phyloP scores from a whole-genome alignment of 2,329 filamentous ascomycete genomes.

The Ophiobolus disseminans region DNA sequence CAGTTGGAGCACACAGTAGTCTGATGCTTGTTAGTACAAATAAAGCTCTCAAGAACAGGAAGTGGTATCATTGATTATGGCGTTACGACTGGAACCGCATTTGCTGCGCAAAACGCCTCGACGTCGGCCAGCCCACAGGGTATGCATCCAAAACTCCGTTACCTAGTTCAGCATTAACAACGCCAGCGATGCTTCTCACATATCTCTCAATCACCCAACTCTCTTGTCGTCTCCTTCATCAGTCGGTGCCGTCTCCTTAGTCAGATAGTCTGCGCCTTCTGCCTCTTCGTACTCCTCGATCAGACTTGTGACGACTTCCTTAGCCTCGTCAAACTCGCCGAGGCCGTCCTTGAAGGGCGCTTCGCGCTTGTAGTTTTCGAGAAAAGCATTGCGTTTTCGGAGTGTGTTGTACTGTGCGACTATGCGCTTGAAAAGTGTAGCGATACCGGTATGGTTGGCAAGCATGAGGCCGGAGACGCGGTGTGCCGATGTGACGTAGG shows the following conservation, averaged over 20 bases:
- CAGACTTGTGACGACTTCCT: conserved; percentile 87
- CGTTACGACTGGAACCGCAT: conserved; percentile 11
- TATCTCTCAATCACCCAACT: conserved; percentile 19
- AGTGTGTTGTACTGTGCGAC: conserved; percentile 91
- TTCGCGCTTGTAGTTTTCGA: conserved; percentile 96
- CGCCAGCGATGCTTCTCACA: conserved; percentile 5
- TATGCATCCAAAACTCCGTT: conserved; percentile 17
- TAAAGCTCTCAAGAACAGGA: conserved; percentile 10
- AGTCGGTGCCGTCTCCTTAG: conserved; percentile 64
- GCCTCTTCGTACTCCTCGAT: conserved; percentile 96
- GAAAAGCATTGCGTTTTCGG: conserved; percentile 94
- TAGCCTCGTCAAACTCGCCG: conserved; percentile 92
- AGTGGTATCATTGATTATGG: conserved; percentile 23
- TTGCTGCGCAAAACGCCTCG: conserved; percentile 15
- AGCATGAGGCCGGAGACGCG: conserved; percentile 96
- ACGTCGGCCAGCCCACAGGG: conserved; percentile 1
- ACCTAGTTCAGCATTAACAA: conserved; percentile 6
- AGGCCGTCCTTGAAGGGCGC: conserved; percentile 90
- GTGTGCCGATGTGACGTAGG: conserved; percentile 92
- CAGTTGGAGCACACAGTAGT: too few relatives aligned
- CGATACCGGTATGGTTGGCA: conserved; percentile 96
- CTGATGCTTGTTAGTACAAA: too few relatives aligned
- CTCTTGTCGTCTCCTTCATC: conserved; percentile 45
- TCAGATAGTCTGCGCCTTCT: conserved; percentile 88
- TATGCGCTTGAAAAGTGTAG: conserved; percentile 95